phyloP scores from a whole-genome alignment of 257 asterid species.

The Thymus mandschuricus region DNA sequence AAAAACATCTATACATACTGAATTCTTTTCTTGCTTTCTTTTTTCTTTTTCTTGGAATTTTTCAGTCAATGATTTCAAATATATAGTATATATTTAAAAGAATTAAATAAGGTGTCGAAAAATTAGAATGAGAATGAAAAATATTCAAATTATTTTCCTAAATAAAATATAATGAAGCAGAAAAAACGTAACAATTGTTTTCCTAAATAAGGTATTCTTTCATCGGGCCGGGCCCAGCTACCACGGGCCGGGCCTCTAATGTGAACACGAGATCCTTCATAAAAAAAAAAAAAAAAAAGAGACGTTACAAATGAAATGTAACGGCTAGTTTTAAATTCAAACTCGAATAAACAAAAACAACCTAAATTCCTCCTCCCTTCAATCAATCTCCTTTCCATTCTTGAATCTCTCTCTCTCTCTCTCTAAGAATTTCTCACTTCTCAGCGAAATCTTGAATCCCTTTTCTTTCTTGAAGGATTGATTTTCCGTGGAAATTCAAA shows the following conservation, averaged over 20 bases:
- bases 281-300: constrained; percentile 19
- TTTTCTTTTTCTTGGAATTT: background rate
- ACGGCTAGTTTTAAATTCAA: constrained; percentile 62
- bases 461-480: constrained; percentile 22
- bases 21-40: background rate
- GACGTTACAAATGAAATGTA: constrained; percentile 45
- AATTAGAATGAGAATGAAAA: background rate
- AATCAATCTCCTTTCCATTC: constrained; percentile 27
- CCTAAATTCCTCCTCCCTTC: background rate
- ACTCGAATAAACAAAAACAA: constrained; percentile 31
- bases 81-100: too few relatives aligned
- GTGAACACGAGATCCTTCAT: background rate
- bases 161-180: background rate
- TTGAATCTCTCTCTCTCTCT: constrained; percentile 13
- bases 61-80: background rate
- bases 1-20: background rate
- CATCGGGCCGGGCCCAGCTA: constrained; percentile 1
- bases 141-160: background rate
- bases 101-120: too few relatives aligned
- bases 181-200: too few relatives aligned
- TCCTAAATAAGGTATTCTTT: background rate
- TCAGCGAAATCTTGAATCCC: constrained; percentile 11
- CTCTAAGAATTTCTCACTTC: constrained; percentile 2
- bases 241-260: background rate
- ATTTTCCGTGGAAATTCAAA: background rate